These are phyloP conservation scores for Pleurotus citrinopileatus DNA, from an alignment of 768 basidiomycete species.

Conservation along the genomic window DNA sequence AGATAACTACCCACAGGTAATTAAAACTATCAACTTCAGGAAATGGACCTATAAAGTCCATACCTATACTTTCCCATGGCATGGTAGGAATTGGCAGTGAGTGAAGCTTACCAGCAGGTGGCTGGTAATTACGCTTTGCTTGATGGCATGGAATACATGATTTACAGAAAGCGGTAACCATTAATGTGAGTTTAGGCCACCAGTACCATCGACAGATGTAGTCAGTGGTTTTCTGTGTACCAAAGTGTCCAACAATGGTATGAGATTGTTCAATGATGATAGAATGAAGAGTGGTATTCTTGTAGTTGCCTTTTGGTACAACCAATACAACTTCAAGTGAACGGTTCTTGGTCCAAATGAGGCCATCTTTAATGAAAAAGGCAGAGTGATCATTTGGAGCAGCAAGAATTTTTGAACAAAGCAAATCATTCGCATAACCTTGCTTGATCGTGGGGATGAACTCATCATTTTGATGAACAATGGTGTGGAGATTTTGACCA, in stretches of 20 bases:
- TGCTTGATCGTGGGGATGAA: background rate
- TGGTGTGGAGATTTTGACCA: background rate
- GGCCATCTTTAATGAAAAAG: background rate
- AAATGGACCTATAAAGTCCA: slow-evolving; percentile 38
- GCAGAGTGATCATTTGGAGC: background rate
- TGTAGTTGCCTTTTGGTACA: background rate
- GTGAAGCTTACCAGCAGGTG: slow-evolving; percentile 27
- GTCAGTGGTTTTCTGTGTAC: background rate
- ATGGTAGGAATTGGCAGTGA: slow-evolving; percentile 22
- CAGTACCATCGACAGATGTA: slow-evolving; percentile 26
- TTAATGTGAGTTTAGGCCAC: slow-evolving; percentile 22
- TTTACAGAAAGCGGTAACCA: slow-evolving; percentile 20
- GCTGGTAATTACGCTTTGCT: slow-evolving; percentile 16
- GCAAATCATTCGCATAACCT: background rate
- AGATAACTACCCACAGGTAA: slow-evolving; percentile 29
- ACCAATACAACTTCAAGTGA: background rate
- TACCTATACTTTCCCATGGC: slow-evolving; percentile 35
- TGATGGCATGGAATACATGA: slow-evolving; percentile 21
- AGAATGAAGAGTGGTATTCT: background rate
- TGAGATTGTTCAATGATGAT: slow-evolving; percentile 10
- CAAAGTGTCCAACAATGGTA: slow-evolving; percentile 1
- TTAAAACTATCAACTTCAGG: slow-evolving; percentile 24
- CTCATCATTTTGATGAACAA: background rate
- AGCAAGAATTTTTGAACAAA: background rate
- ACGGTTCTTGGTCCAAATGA: background rate